Base-by-base conservation (phyloP, 2,329 filamentous ascomycete species). In the Curvularia eragrostidis region DNA sequence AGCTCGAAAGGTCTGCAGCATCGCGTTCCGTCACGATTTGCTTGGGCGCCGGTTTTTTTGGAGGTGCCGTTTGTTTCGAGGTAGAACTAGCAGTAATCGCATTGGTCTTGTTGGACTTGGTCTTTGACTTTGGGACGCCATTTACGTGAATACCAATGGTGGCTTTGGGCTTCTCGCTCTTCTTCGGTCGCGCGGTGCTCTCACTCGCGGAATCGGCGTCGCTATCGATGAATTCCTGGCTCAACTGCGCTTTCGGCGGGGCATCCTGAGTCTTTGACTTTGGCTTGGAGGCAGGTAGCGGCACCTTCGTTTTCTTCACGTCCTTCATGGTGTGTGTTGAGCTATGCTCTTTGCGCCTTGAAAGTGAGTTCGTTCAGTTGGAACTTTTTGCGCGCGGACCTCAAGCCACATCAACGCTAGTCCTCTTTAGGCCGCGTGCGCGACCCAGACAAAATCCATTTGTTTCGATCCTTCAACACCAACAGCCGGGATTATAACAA, bases 151-250 rank as follows among this genome's bases (percentile, higher is more conserved):
- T 64, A 6, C 62, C 72, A 48, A 76, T 76, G 10, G 61, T 71
- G 2, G 67, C 66, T 57, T 67, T 61, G 8, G 68, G 55, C 58
- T 69, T 74, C 41, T 54, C 57, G 53, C 49, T 43, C 59, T 60
- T 57, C 38, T 62, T 65, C 21, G 63, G 26, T 49, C 59, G 59
- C 10, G 62, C 56, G 39, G 60, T 39, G 34, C 48, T 62, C 49
- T 74, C 71, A 36, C 42, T 59, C 30, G 63, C 58, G 21, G 71
- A 74, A 55, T 75, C 69, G 64, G 74, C 72, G 57, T 72, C 72
- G 52, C 69, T 71, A 18, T 61, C 64, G 12, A 78, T 58, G 18
- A 73, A 67, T 66, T 79, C 77, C 52, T 71, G 64, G 63, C 76
- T 78, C 64, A 76, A 62, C 49, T 58, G 55, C 38, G 63, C 36